Conservation (phyloP, 345 rosid species). For the Psidium friedrichsthalianum region DNA sequence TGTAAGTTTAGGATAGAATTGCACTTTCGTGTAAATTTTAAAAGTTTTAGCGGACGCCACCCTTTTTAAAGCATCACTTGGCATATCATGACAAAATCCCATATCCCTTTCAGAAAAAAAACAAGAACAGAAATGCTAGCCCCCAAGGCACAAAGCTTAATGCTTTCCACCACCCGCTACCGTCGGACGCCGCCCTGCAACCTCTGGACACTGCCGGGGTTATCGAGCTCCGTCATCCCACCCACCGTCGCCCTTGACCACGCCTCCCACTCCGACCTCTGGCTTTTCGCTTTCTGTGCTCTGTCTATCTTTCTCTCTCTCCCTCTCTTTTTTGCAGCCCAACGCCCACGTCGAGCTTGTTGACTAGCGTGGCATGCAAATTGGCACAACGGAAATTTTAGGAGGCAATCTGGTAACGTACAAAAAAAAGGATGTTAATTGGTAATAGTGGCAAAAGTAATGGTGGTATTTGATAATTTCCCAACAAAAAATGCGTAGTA, state of each 20-base stretch:
- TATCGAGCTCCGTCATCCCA: background rate
- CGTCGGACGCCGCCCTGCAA: background rate
- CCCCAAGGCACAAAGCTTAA: background rate
- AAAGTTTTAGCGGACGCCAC: accelerated
- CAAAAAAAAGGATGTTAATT: background rate
- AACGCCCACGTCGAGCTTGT: background rate
- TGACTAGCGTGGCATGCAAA: background rate
- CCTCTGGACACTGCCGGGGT: background rate
- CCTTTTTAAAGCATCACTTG: too few relatives aligned
- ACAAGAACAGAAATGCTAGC: background rate
- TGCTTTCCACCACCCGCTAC: background rate
- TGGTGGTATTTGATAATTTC: background rate
- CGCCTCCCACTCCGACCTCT: background rate
- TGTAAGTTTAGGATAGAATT: too few relatives aligned
- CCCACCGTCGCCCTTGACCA: background rate
- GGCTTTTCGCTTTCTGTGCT: background rate
- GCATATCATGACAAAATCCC: constrained; percentile 1
- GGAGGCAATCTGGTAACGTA: background rate
- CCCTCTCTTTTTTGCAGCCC: background rate
- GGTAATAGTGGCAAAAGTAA: background rate
- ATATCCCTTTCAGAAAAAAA: background rate
- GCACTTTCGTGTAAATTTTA: too few relatives aligned
- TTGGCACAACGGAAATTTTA: background rate
- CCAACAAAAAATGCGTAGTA: background rate
- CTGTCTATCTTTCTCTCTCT: background rate